These are phyloP conservation scores for Telfairia occidentalis DNA, from an alignment of 331 rosid genomes.

Conservation along the genomic window DNA sequence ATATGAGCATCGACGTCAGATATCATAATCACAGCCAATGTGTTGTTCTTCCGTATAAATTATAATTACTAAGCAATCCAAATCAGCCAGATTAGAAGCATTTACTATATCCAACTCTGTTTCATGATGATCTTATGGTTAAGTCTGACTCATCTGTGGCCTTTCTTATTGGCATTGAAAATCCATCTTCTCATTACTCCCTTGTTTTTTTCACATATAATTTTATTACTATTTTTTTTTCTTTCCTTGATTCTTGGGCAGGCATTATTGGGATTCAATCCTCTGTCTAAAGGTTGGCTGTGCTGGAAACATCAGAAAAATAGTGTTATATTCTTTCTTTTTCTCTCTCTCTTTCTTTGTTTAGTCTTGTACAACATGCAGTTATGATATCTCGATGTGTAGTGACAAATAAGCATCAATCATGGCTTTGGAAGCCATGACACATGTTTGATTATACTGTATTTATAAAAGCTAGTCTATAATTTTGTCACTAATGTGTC, in stretches of 20 bases:
- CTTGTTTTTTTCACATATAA: neutral
- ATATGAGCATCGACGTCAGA: too few relatives aligned
- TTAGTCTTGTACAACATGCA: neutral
- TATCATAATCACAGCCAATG: neutral
- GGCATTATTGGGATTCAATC: constrained; percentile 87
- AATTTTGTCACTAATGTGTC: neutral
- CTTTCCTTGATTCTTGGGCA: constrained; percentile 25
- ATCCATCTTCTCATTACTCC: neutral
- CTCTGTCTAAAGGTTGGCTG: constrained; percentile 31
- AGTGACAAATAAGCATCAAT: neutral
- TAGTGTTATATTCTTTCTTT: neutral
- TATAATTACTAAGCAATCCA: neutral
- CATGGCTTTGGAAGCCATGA: neutral
- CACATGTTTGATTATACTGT: neutral
- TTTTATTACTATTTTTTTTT: neutral
- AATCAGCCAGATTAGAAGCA: neutral
- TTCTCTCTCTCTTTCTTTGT: neutral
- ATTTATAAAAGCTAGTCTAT: neutral
- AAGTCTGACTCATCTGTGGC: neutral
- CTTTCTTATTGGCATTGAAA: neutral
- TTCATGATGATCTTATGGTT: neutral
- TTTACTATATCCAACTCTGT: neutral
- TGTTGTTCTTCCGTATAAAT: neutral
- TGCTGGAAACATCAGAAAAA: neutral
- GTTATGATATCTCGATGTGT: neutral